Base-by-base conservation (phyloP, 495 filamentous ascomycete species). In the Trichoderma gamsii region DNA sequence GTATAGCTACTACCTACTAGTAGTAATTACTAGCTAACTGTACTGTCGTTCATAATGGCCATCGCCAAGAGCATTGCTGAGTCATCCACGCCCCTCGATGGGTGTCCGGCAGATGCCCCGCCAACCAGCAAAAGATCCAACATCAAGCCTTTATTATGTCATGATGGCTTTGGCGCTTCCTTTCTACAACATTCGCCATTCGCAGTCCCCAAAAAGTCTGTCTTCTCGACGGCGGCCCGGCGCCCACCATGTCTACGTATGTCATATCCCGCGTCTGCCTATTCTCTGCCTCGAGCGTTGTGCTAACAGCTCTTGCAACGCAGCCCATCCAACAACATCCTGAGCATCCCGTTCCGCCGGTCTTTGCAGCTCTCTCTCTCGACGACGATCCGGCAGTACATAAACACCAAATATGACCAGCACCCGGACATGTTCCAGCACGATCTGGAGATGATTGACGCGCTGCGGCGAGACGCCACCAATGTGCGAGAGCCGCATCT, bases 361-460 rank as follows among this genome's bases (percentile, higher is more conserved):
- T 92, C 92, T 52, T 85, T 89, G 70, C 78, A 87, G 41, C 83
- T 96, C 65, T 88, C 88, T 68, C 83, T 98, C 46, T 89, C 92
- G 44, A 78, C 82, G 71, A 89, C 94, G 44, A 92, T 99, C 73
- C 93, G 91, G 70, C 91, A 96, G 74, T 98, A 99, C 80, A 99
- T 99, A 70, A 97, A 92, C 51, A 90, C 87, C 75, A 97, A 98
- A 85, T 99, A 99, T 89, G 95, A 98, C 78, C 95, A 99, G 76
- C 95, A 97, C 77, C 95, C 96, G 66, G 92, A 97, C 77, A 97
- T 97, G 92, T 99, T 99, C 78, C 85, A 88, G 69, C 83, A 90
- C 65, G 95, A 99, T 79, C 85, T 99, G 51, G 85, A 95, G 67
- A 84, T 89, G 69, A 92, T 99, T 75, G 93, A 99, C 75, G 81